These are phyloP conservation scores for Hypoxylon sp. DNA, from an alignment of 2,329 filamentous ascomycete species.

Conservation along the genomic window DNA sequence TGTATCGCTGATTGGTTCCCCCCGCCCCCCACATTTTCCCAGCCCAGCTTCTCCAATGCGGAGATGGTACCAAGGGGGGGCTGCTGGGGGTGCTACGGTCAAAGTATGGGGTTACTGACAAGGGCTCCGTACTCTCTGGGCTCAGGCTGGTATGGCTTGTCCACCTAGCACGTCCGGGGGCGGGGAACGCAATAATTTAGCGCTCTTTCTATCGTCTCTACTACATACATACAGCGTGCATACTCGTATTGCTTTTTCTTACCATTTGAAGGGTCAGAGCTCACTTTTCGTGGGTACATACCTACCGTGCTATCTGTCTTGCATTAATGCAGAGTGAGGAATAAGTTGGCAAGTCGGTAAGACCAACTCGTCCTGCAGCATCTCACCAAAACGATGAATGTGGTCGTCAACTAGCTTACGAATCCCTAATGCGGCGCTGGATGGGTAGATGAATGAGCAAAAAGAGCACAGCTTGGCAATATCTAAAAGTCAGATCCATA, in stretches of 20 bases:
- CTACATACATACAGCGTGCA: conserved; percentile 6
- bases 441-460: neutral
- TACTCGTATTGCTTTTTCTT: conserved; percentile 18
- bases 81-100: conserved; percentile 7
- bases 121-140: conserved; percentile 14
- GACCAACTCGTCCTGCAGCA: conserved; percentile 7
- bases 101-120: conserved; percentile 41
- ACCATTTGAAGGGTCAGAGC: conserved; percentile 8
- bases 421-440: conserved; percentile 11
- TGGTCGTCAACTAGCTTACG: conserved; percentile 13
- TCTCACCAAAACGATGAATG: neutral
- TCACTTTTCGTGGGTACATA: conserved; percentile 16
- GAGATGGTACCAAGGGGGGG: conserved; percentile 48
- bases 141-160: conserved; percentile 26
- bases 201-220: conserved; percentile 6
- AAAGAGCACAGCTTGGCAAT: conserved; percentile 1
- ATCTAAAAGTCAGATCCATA: neutral
- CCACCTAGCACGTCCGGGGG: conserved; percentile 40
- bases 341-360: conserved; percentile 10
- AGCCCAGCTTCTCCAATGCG: conserved; percentile 55
- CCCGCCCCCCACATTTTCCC: conserved; percentile 48
- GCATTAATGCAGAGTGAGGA: conserved; percentile 12
- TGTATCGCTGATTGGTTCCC: conserved; percentile 42
- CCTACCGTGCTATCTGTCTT: conserved; percentile 16
- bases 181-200: conserved; percentile 32